These are phyloP conservation scores for Pseudonitzschia pungens DNA, from an alignment of 108 stramenopile species.

Conservation along the genomic window DNA sequence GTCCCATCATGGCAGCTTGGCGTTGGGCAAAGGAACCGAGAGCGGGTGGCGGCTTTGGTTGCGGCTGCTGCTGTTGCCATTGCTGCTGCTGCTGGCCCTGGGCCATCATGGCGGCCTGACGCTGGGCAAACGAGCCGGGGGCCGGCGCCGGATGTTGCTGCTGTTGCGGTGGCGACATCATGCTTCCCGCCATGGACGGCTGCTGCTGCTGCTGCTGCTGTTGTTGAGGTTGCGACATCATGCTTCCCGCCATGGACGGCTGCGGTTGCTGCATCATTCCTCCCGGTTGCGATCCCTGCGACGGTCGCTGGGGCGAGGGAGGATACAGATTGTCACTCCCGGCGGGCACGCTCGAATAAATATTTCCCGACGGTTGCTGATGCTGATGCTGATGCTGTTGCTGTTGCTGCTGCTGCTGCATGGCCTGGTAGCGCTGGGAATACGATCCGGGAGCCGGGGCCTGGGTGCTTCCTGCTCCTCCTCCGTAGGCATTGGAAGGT, in stretches of 20 bases:
- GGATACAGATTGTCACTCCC: not conserved
- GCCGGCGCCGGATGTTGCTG: slow-evolving; percentile 4
- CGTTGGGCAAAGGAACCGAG: slow-evolving; percentile 6
- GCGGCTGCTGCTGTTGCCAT: slow-evolving; percentile 17
- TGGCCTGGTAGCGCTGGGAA: slow-evolving; percentile 26
- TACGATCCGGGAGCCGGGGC: slow-evolving; percentile 14
- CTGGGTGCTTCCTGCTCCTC: slow-evolving; percentile 2
- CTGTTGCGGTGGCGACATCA: slow-evolving; percentile 10
- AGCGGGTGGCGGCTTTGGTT: slow-evolving; percentile 1
- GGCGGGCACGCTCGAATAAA: not conserved
- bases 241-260: not conserved
- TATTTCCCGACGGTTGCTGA: not conserved
- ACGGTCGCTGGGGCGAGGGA: not conserved
- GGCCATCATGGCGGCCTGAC: slow-evolving; percentile 16
- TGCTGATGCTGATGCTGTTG: slow-evolving; percentile 18
- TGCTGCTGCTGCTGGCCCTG: slow-evolving; percentile 19
- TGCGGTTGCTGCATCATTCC: slow-evolving; percentile 5
- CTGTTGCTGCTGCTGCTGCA: slow-evolving; percentile 16
- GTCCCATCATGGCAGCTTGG: slow-evolving; percentile 8
- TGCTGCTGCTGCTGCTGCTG: slow-evolving; percentile 28
- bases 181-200: not conserved
- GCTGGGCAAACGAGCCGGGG: slow-evolving; percentile 11
- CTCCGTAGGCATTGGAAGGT: not conserved
- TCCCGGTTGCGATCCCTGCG: not conserved
- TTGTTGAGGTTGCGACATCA: not conserved